Percentiles rank a stretch among this genome's conserved stretches.
Evolutionary conservation across 2,329 filamentous ascomycete genomes (phyloP).

Genomic region (Fusarium haematococcum): DNA sequence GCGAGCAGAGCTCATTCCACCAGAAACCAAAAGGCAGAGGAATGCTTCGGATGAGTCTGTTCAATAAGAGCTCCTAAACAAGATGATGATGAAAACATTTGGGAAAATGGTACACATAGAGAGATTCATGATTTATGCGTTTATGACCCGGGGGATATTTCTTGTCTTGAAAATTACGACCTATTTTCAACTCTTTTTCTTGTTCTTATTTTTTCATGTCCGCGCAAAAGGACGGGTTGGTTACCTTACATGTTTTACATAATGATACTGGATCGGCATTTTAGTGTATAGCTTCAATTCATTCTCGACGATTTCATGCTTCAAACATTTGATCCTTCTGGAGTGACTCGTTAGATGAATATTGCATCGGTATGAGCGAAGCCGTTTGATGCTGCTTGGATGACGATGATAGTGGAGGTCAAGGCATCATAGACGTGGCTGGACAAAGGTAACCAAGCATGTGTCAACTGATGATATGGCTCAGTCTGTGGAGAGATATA

Average conservation of each 20-base stretch:
- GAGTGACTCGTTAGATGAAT: background rate
- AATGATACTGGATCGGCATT: constrained; percentile 15
- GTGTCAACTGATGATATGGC: background rate
- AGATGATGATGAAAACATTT: background rate
- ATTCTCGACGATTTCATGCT: background rate
- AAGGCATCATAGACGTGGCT: background rate
- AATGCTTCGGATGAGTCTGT: constrained; percentile 38
- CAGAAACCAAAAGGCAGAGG: constrained; percentile 34
- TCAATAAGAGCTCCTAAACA: constrained; percentile 32
- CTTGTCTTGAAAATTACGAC: constrained; percentile 6
- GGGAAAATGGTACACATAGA: constrained; percentile 1
- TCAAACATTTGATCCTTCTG: background rate
- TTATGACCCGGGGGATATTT: constrained; percentile 23
- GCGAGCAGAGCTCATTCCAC: constrained; percentile 36
- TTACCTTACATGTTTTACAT: constrained; percentile 24
- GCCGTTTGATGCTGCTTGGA: background rate
- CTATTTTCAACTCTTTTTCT: background rate
- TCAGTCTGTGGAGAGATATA: background rate
- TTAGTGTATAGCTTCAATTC: constrained; percentile 12
- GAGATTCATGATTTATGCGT: constrained; percentile 31
- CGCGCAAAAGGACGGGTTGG: constrained; percentile 9
- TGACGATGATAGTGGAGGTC: background rate
- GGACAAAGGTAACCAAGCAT: background rate
- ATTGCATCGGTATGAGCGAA: background rate
- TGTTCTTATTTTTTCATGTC: background rate